Base-by-base conservation (phyloP, 2,329 filamentous ascomycete genomes). In the Sporothrix schenckii region DNA sequence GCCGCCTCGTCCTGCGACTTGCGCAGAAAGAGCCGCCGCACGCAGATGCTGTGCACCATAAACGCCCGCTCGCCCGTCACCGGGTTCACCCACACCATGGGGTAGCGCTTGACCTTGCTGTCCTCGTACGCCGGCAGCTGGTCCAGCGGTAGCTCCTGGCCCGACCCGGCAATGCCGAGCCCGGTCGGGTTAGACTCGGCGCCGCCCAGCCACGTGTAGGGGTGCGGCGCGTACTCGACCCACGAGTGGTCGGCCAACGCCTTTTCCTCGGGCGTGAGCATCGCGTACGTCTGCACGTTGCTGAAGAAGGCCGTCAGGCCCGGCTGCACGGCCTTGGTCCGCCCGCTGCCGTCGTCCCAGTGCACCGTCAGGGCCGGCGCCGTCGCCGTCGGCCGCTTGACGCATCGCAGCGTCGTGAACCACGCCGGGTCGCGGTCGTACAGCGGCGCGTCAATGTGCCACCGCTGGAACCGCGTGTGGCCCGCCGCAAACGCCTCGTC, bases 361-460 rank as follows among this genome's bases (percentile, higher is more conserved):
- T 70, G 75, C 47, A 75, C 79, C 7, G 52, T 75, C 67, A 66
- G 75, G 70, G 76, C 78, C 6, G 82, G 34, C 7, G 75, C 77
- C 3, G 19, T 61, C 2, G 82, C 27, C 27, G 27, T 30, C 27
- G 27, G 81, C 13, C 79, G 81, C 79, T 72, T 81, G 80, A 74
- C 76, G 78, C 3, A 82, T 71, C 16, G 79, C 80, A 47, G 76
- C 79, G 58, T 74, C 73, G 72, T 77, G 74, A 50, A 77, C 70
- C 68, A 80, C 74, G 24, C 76, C 71, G 56, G 81, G 69, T 56
- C 79, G 73, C 70, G 79, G 78, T 30, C 80, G 76, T 68, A 82
- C 76, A 83, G 76, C 1, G 82, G 81, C 9, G 81, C 83, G 71
- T 84, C 82, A n/a, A 84, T 81, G 71, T 84, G 82, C 82, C 82